Percentiles rank a stretch among this genome's conserved stretches.
These are phyloP conservation scores for Silene coronaria DNA, from an alignment of 179 eudicot species.

Conservation along the genomic window DNA sequence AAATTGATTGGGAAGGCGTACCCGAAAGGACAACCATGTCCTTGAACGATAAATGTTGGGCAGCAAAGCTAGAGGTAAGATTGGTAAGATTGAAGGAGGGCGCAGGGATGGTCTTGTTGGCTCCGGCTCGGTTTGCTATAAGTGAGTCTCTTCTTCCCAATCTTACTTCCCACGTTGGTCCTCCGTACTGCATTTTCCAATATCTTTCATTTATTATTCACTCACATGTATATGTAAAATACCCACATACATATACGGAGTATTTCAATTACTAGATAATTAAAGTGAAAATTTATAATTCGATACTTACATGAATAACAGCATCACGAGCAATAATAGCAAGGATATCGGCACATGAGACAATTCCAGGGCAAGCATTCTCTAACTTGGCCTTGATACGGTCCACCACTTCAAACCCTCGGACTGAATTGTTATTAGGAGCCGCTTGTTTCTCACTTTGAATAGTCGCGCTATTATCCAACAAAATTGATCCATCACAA, in stretches of 20 bases:
- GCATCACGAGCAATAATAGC: slow-evolving; percentile 43
- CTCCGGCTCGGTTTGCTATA: slow-evolving; percentile 37
- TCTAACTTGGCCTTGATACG: slow-evolving; percentile 34
- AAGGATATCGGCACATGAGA: slow-evolving; percentile 48
- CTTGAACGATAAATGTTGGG: slow-evolving; percentile 32
- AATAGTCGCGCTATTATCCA: slow-evolving; percentile 33
- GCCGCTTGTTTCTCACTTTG: slow-evolving; percentile 35
- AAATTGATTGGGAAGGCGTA: slow-evolving; percentile 19
- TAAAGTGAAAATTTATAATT: too few relatives aligned
- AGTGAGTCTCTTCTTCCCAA: slow-evolving; percentile 50
- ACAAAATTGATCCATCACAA: slow-evolving; percentile 38
- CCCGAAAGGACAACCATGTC: slow-evolving; percentile 47
- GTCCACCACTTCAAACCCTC: slow-evolving; percentile 42
- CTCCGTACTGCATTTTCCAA: slow-evolving; percentile 40
- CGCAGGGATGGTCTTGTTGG: slow-evolving; percentile 35
- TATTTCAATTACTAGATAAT: too few relatives aligned
- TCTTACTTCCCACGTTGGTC: slow-evolving; percentile 37
- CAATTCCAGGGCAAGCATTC: slow-evolving; percentile 38
- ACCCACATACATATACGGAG: too few relatives aligned
- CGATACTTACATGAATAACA: slow-evolving; percentile 26
- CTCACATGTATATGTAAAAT: too few relatives aligned
- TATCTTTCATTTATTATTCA: too few relatives aligned
- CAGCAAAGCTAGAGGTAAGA: slow-evolving; percentile 31
- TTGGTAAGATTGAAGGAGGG: slow-evolving; percentile 30
- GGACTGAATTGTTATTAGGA: slow-evolving; percentile 32